These are phyloP conservation scores for Sphenostylis stenocarpa DNA, from an alignment of 306 rosid genomes.

Conservation along the genomic window DNA sequence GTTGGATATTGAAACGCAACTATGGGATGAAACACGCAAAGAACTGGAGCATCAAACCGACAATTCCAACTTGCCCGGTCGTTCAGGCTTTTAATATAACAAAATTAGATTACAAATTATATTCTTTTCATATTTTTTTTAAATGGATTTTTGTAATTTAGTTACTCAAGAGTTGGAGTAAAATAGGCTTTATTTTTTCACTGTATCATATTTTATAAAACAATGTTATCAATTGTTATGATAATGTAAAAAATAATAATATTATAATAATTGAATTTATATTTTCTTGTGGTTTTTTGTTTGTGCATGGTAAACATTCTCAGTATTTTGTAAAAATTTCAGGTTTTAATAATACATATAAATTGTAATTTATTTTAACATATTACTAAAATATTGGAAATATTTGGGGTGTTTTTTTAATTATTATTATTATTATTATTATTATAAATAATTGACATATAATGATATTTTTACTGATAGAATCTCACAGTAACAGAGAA, in stretches of 20 bases:
- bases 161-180: background rate
- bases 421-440: too few species aligned
- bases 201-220: conserved; percentile 22
- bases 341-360: background rate
- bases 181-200: conserved; percentile 2
- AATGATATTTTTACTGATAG: too few species aligned
- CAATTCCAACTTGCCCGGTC: conserved; percentile 35
- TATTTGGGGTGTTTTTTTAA: too few species aligned
- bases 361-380: background rate
- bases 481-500: too few species aligned
- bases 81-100: conserved; percentile 52
- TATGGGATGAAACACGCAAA: conserved; percentile 83
- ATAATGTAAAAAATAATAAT: background rate
- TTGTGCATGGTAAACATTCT: background rate
- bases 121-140: background rate
- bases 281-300: background rate
- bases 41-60: conserved; percentile 52
- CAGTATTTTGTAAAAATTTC: background rate
- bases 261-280: background rate
- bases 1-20: conserved; percentile 74
- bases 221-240: conserved; percentile 2
- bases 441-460: too few species aligned
- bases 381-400: too few species aligned
- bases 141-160: background rate
- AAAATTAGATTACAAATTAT: background rate